Conservation (phyloP, 2,329 filamentous ascomycete genomes). For the Sphaerulina musiva region DNA sequence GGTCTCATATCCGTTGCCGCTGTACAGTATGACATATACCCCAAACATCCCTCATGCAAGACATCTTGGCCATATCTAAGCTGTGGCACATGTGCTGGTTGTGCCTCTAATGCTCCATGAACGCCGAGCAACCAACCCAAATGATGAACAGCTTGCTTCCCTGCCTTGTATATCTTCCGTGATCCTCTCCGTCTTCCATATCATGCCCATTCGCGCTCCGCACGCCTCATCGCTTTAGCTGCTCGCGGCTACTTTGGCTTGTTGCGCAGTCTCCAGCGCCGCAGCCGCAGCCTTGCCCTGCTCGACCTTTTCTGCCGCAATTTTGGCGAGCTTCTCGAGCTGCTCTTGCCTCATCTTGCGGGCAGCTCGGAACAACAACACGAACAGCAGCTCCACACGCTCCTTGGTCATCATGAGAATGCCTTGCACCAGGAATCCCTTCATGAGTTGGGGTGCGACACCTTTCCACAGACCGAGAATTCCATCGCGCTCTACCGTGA, state of each 20-base stretch:
- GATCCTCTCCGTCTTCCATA: neutral
- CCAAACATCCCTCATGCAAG: neutral
- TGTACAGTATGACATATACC: slow-evolving; percentile 27
- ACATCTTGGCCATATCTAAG: slow-evolving; percentile 2
- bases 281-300: slow-evolving; percentile 27
- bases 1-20: slow-evolving; percentile 9
- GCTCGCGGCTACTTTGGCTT: slow-evolving; percentile 2
- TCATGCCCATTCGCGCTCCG: neutral
- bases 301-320: slow-evolving; percentile 55
- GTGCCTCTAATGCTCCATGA: slow-evolving; percentile 1
- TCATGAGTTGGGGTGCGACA: slow-evolving; percentile 86
- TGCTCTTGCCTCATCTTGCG: slow-evolving; percentile 63
- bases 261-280: slow-evolving; percentile 1
- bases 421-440: slow-evolving; percentile 88
- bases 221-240: neutral
- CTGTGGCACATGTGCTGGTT: neutral
- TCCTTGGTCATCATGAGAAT: slow-evolving; percentile 99
- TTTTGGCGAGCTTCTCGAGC: slow-evolving; percentile 59
- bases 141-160: neutral
- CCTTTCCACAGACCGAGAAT: slow-evolving; percentile 85
- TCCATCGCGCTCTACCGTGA: slow-evolving; percentile 86
- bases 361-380: slow-evolving; percentile 78
- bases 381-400: slow-evolving; percentile 80
- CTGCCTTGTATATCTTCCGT: neutral
- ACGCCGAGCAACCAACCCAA: neutral